Evolutionary conservation across 192 early-diverging fungal genomes (phyloP).

Genomic region (Coemansia asiatica): DNA sequence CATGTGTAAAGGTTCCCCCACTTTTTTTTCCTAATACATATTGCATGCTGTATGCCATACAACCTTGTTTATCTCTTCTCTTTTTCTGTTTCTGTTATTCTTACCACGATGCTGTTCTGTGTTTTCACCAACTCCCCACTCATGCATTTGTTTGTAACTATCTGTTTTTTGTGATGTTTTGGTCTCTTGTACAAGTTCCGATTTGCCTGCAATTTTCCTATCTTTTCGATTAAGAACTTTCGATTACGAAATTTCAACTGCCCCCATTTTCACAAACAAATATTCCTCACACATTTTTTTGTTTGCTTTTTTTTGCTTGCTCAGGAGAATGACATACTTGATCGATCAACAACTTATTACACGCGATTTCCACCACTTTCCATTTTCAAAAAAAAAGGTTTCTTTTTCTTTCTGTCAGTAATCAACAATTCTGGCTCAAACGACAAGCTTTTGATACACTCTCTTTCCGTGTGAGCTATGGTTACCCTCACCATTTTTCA

Average conservation of each 20-base stretch:
- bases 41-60: not conserved
- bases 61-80: not conserved
- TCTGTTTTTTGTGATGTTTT: not conserved
- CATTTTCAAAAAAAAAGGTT: too few species aligned
- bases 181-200: slow-evolving; percentile 1
- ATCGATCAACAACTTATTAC: not conserved
- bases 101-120: not conserved
- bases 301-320: not conserved
- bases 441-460: too few species aligned
- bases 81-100: not conserved
- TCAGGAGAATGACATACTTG: not conserved
- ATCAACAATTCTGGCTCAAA: too few species aligned
- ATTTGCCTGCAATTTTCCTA: not conserved
- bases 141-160: not conserved
- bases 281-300: not conserved
- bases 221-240: slow-evolving; percentile 1
- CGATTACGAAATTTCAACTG: not conserved
- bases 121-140: not conserved
- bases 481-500: too few species aligned
- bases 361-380: not conserved
- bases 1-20: too few species aligned
- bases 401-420: not conserved
- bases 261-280: too few species aligned
- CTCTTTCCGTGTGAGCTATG: too few species aligned
- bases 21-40: not conserved